Evolutionary conservation across 1,284 basidiomycete species (phyloP).

Genomic region (Paramarasmius palmivorus): DNA sequence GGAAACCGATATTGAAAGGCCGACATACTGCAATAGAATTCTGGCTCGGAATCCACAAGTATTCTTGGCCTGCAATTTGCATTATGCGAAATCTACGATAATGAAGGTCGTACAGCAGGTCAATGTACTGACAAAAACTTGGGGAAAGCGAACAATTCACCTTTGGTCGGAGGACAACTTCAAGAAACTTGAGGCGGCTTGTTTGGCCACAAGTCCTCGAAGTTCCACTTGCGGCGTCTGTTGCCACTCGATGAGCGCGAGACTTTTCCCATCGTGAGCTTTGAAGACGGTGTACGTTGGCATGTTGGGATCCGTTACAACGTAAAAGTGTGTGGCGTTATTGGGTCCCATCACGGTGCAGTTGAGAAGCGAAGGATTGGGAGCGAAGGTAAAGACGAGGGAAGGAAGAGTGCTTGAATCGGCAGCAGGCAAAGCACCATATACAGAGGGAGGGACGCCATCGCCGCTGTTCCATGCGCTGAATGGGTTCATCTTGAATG

Average conservation of each 20-base stretch:
- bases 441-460: conserved; percentile 6
- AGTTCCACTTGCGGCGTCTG: conserved; percentile 44
- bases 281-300: conserved; percentile 43
- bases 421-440: conserved; percentile 11
- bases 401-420: background rate
- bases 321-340: conserved; percentile 27
- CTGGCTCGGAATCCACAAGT: conserved; percentile 19
- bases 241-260: conserved; percentile 50
- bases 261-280: conserved; percentile 37
- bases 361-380: conserved; percentile 42
- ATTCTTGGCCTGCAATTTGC: conserved; percentile 35
- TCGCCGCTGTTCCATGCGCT: conserved; percentile 64
- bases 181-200: conserved; percentile 44
- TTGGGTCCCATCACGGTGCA: conserved; percentile 44
- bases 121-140: background rate
- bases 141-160: conserved; percentile 29
- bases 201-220: conserved; percentile 36
- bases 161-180: conserved; percentile 39
- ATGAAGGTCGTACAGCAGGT: conserved; percentile 4
- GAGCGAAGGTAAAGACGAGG: conserved; percentile 40
- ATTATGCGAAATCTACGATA: conserved; percentile 39
- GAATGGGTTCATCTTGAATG: conserved; percentile 35
- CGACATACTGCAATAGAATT: conserved; percentile 34
- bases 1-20: background rate
- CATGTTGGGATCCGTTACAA: conserved; percentile 36